Percentiles rank a stretch among this genome's conserved stretches.
Conservation (phyloP, 176 grass and related monocot species). For the Musa schizocarpa region DNA sequence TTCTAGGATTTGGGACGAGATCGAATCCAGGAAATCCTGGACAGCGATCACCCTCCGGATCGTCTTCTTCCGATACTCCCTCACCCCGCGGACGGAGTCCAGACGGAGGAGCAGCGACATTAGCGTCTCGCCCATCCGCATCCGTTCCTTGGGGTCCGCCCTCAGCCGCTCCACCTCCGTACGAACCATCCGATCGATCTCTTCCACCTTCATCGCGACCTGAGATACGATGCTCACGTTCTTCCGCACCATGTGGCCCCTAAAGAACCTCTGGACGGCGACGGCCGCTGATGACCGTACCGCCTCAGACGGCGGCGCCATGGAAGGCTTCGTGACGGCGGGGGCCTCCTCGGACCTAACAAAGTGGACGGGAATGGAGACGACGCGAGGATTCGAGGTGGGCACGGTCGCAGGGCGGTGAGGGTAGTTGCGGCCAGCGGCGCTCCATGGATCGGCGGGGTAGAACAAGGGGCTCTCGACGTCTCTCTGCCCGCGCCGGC, state of each 20-base stretch:
- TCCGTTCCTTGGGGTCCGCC: neutral
- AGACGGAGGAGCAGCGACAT: slow-evolving; percentile 8
- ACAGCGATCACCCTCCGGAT: slow-evolving; percentile 3
- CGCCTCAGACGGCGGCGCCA: neutral
- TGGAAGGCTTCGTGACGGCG: neutral
- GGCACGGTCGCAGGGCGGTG: neutral
- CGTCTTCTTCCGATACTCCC: slow-evolving; percentile 11
- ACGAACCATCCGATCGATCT: neutral
- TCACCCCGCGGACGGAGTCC: neutral
- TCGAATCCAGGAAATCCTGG: slow-evolving; percentile 5
- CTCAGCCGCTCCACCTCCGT: neutral
- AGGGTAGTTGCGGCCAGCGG: too few relatives aligned
- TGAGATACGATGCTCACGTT: neutral
- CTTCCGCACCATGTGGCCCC: neutral
- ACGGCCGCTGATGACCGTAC: neutral
- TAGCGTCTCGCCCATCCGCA: slow-evolving; percentile 4
- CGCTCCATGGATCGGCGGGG: neutral
- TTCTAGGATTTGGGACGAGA: neutral
- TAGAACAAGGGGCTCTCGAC: neutral
- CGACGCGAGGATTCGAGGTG: neutral
- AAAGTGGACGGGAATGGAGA: neutral
- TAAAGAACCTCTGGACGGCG: neutral
- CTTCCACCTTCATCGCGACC: neutral
- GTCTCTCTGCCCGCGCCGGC: neutral
- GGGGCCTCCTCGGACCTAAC: neutral